A percentile compares a stretch with the other conserved stretches of the same genome.
Conservation (phyloP, 2,329 filamentous ascomycete species). For the Macroventuria anomochaeta region DNA sequence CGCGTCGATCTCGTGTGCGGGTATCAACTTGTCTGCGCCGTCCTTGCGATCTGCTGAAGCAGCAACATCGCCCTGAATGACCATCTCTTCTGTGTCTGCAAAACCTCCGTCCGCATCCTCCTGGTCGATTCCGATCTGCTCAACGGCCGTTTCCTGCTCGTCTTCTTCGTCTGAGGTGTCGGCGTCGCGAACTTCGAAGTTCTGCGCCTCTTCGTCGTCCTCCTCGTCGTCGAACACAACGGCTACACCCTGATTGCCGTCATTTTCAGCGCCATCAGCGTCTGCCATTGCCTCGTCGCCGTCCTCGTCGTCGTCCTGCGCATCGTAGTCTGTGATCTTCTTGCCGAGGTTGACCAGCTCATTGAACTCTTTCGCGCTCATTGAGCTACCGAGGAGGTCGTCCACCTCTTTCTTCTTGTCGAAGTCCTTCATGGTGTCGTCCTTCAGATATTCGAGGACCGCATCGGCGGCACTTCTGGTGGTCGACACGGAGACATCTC, state of each 20-base stretch:
- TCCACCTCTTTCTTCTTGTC: constrained; percentile 99
- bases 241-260: constrained; percentile 94
- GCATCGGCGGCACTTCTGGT: constrained; percentile 94
- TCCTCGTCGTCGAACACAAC: constrained; percentile 96
- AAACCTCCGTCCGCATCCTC: constrained; percentile 58
- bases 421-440: constrained; percentile 93
- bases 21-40: constrained; percentile 65
- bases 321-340: constrained; percentile 98
- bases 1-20: constrained; percentile 90
- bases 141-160: constrained; percentile 67
- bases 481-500: constrained; percentile 90
- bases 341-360: constrained; percentile 95
- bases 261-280: constrained; percentile 70
- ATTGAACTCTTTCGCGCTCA: constrained; percentile 92
- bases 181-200: constrained; percentile 84
- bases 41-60: constrained; percentile 49
- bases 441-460: constrained; percentile 88
- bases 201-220: constrained; percentile 74
- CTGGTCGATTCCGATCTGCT: constrained; percentile 60
- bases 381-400: constrained; percentile 82
- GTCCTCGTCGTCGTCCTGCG: constrained; percentile 87
- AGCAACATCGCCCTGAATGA: constrained; percentile 73
- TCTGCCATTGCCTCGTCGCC: constrained; percentile 71
- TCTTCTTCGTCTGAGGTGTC: constrained; percentile 82
- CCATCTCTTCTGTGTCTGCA: constrained; percentile 74